Base-by-base conservation (phyloP, 2,329 filamentous ascomycete genomes). In the Diaporthe capsici region DNA sequence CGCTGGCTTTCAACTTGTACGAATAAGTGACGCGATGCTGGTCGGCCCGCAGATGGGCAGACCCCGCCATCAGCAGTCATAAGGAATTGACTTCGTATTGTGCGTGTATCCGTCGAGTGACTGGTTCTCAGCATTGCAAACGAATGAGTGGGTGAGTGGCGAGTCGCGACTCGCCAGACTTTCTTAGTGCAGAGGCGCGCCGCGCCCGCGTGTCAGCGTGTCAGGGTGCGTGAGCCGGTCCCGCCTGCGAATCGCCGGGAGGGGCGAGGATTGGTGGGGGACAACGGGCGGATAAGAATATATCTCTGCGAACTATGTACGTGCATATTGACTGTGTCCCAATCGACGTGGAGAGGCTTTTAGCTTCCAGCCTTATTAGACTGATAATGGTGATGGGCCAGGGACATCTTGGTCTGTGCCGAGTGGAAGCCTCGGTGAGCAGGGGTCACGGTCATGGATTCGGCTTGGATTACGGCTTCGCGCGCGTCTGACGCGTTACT, bases 1-100 rank as follows among this genome's bases (percentile, higher is more conserved):
- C 65, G 55, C 47, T 13, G 61, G 34, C 51, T 51, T 25, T 57
- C n/a, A 49, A 51, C 49, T 51, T 74, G 61, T 74, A 57, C 42
- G 47, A 51, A 28, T 42, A 63, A 58, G 22, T 55, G 61, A 58
- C 22, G 42, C 63, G 34, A 51, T 60, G 39, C 15, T 28, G 13
- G 51, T 47, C 51, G 28, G 47, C 42, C 31, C 47, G n/a, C 57
- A 49, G 61, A 28, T 37, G 39, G 39, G 39, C 44, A 15, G 31
- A 25, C n/a, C 31, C n/a, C 1, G 9, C 22, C 22, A 25, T 68
- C 22, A 37, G n/a, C 22, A 5, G 22, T 51, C 39, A 34, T 34
- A 25, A 49, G 39, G 31, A 70, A 70, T 49, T 60, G 31, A 74
- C 39, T 20, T 51, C 17, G 22, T 44, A 22, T 70, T 73, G 51